Base-by-base conservation (phyloP, 495 filamentous ascomycete species). In the Xylaria longipes region DNA sequence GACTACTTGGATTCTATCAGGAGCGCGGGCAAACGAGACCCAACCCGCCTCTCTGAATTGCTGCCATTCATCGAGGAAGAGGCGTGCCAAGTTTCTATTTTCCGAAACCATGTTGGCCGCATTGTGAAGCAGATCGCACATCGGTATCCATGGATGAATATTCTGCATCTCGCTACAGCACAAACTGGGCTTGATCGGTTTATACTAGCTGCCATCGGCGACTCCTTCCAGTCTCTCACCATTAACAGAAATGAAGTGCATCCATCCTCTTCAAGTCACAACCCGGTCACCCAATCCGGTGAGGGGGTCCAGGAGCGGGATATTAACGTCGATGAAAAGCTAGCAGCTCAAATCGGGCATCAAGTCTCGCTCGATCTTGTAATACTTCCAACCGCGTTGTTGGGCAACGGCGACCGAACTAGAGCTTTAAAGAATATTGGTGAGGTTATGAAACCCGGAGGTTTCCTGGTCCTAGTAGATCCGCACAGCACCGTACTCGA, bases 111-210 rank as follows among this genome's bases (percentile, higher is more conserved):
- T 35, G 37, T 85, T 5, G 76, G 79, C 15, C 77, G 80, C 2
- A 75, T 84, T 11, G 75, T 77, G 25, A 70, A 71, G 48, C 84
- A 86, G 71, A 81, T 85, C 20, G 72, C 74, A 1, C 83, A 86
- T 77, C 78, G 79, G 45, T 82, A 82, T 37, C 77, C 84, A 8
- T 72, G 68, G 9, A 83, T 84, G 82, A 78, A 81, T n/a, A 79
- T 86, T 37, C 76, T 86, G 12, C 77, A 75, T 0, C 54, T 85
- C 11, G 75, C 77, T 6, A 80, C 77, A 33, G 65, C 74, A 2
- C 76, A 78, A 8, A 12, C 75, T 25, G 75, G 74, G 8, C 57
- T 84, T 43, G 73, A 77, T 6, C 73, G 72, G 39, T 75, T 80
- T 56, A 67, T 83, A 15, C 54, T 84, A 4, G 60, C 58, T 2